Evolutionary conservation across 345 rosid genomes (phyloP).

Genomic region (Luvunga scandens): DNA sequence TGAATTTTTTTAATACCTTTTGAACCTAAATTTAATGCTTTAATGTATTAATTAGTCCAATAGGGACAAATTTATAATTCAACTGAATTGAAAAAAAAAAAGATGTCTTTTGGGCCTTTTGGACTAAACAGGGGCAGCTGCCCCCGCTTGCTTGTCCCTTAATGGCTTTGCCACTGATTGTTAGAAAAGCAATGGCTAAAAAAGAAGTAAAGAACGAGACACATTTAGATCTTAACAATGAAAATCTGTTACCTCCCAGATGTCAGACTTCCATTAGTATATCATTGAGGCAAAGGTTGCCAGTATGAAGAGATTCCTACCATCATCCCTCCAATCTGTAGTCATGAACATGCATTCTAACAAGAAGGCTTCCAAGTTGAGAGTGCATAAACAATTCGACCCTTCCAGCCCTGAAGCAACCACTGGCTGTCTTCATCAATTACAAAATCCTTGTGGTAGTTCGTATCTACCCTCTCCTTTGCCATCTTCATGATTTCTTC

Average conservation of each 20-base stretch:
- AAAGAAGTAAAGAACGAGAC: not conserved
- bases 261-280: not conserved
- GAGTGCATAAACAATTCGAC: conserved; percentile 40
- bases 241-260: conserved; percentile 19
- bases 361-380: conserved; percentile 44
- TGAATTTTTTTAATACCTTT: too few relatives aligned
- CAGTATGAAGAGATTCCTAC: not conserved
- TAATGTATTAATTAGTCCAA: too few relatives aligned
- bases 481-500: conserved; percentile 37
- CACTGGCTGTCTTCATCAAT: conserved; percentile 44
- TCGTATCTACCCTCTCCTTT: conserved; percentile 30
- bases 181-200: not conserved
- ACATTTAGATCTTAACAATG: not conserved
- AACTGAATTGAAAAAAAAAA: too few relatives aligned
- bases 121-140: too few relatives aligned
- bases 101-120: too few relatives aligned
- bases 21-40: too few relatives aligned
- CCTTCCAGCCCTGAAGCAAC: conserved; percentile 64
- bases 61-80: too few relatives aligned
- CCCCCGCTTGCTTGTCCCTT: too few relatives aligned
- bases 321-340: conserved; percentile 13
- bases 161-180: too few relatives aligned
- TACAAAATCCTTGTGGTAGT: conserved; percentile 49
- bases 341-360: not conserved
- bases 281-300: not conserved